Evolutionary conservation across 1,139 yeast genomes (phyloP), one percentile per base, ranked within the genome.

Genomic region (Pichia cactophila): DNA sequence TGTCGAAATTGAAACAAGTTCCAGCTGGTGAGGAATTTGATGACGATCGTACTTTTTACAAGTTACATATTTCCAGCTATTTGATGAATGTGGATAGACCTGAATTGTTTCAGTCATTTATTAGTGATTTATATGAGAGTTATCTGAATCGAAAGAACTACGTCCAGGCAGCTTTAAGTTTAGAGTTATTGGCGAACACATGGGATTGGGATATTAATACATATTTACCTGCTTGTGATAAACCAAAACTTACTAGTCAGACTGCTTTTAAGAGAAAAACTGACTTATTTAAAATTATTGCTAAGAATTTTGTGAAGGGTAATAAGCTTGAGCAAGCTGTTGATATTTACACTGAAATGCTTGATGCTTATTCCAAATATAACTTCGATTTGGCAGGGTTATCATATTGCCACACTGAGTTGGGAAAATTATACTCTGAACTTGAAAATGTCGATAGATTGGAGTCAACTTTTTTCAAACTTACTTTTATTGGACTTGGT

Each of bases 11-110:
- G 59, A 78, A 78, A 57, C 77, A 78, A 56, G 87, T 88, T 50
- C 96, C 96, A 23, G 77, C 76, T 46, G 92, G 90, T 23, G 82
- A 83, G 44, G 95, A 88, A 60, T 88, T 84, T 66, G 92, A 85
- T 58, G 95, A 86, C 61, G 96, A 88, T 64, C 73, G 96, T 62
- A 83, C 89, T 3, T 84, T 86, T 77, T 86, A 85, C 62, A 80
- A 81, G 53, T 73, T 88, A 60, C 85, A 83, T 60, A 83, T 87
- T 60, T 80, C 86, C 56, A 83, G 89, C 45, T 86, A 80, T 64
- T 74, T 88, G 64, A 78, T 84, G 72, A 82, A 84, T 59, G 89
- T 88, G 44, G 81, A 83, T 61, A 81, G 83, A 58, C 94, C 94
- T 0, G 95, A 86, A 63, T 72, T 84, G 54, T 83, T 88, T 68